These are phyloP conservation scores for Henckelia pumila DNA, from an alignment of 257 asterid species.

Conservation along the genomic window DNA sequence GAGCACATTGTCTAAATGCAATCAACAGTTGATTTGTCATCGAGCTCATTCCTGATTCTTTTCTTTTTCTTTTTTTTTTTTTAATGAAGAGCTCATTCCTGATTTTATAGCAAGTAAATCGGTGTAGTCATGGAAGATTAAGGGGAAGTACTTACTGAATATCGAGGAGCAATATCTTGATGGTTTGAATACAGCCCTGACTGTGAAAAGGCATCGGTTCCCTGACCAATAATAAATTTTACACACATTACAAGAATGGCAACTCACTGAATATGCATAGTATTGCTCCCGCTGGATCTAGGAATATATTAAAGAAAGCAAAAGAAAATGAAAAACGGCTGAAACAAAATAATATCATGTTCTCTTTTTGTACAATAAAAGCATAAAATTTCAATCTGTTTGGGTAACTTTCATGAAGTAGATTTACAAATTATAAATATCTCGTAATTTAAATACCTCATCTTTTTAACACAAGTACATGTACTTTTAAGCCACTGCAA, in stretches of 20 bases:
- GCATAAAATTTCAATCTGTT: neutral
- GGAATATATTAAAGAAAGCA: neutral
- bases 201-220: conserved; percentile 86
- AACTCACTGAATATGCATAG: neutral
- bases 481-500: too few species aligned
- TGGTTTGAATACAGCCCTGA: conserved; percentile 91
- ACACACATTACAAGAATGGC: conserved; percentile 14
- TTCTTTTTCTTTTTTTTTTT: too few species aligned
- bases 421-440: neutral
- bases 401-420: neutral
- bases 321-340: neutral
- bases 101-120: neutral
- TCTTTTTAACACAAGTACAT: too few species aligned
- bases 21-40: conserved; percentile 8
- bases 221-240: conserved; percentile 41
- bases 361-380: neutral
- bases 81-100: neutral
- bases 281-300: neutral
- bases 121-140: neutral
- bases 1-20: neutral
- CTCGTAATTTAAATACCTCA: neutral
- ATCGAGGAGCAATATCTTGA: conserved; percentile 91
- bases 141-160: conserved; percentile 54
- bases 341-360: neutral
- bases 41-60: neutral